A percentile compares a stretch with the other conserved stretches of the same genome.
Evolutionary conservation across 2,329 filamentous ascomycete species (phyloP).

Genomic region (Myriosclerotinia duriaeana): DNA sequence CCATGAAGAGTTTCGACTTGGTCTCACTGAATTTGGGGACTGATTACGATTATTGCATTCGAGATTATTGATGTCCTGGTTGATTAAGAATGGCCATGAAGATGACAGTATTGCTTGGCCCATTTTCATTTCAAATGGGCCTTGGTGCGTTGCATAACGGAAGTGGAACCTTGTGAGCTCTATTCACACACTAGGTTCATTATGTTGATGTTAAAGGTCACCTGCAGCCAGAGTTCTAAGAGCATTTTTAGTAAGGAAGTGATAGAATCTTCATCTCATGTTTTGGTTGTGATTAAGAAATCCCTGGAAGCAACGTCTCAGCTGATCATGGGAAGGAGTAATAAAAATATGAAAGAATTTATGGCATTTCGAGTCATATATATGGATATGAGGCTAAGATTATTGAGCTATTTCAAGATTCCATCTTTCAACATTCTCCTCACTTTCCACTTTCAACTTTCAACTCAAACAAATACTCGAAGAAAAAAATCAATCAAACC

Average conservation of each 20-base stretch:
- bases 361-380: not conserved
- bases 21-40: not conserved
- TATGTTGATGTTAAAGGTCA: not conserved
- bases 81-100: not conserved
- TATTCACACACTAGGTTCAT: not conserved
- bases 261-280: not conserved
- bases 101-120: not conserved
- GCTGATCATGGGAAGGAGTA: not conserved
- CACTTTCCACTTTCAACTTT: not conserved
- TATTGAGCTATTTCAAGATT: not conserved
- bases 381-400: not conserved
- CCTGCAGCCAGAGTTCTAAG: not conserved
- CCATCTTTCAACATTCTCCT: not conserved
- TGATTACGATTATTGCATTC: not conserved
- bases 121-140: not conserved
- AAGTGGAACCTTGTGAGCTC: not conserved
- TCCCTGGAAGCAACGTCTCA: not conserved
- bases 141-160: not conserved
- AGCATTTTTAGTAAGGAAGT: not conserved
- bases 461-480: not conserved
- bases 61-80: not conserved
- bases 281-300: not conserved
- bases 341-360: not conserved
- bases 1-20: not conserved
- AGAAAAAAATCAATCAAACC: not conserved